Evolutionary conservation across 2,329 filamentous ascomycete genomes (phyloP), one percentile per base, ranked within the genome.

Genomic region (Hypocreales sp.): DNA sequence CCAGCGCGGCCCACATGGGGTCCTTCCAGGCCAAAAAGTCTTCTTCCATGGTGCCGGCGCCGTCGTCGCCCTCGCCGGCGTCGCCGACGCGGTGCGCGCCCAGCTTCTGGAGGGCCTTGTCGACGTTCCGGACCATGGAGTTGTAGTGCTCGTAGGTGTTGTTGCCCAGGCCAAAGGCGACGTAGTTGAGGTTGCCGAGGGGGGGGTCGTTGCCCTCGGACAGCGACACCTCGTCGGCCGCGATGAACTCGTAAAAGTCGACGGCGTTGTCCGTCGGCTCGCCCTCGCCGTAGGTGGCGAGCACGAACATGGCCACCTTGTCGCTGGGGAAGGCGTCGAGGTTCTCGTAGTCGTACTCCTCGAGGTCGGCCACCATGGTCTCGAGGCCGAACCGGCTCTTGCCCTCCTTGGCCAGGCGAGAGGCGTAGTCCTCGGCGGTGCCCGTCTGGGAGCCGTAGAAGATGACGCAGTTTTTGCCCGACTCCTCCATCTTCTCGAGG

Each of bases 101-200:
- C 13, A 92, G 65, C 45, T 80, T 87, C 46, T 73, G 65, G 32
- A 98, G 61, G 35, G 74, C 75, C 51, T 79, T 74, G 57, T 90
- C 74, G 31, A 95, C 77, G 37, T 87, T 81, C 51, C 87, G 83
- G 34, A 98, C 86, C 83, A 98, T 93, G 28, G 79, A 79, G 61
- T 98, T 98, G 67, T 94, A 98, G 64, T 98, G 90, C 51, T 98
- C 90, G 51, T 98, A 98, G 16, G 90, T 95, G 64, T 95, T 98
- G 66, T 98, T 98, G 40, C 90, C 90, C 21, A 98, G 73, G 46
- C 90, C 90, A 45, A 98, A 98, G 31, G 84, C 71, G 46, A 98
- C 84, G 48, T 86, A 98, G 53, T 86, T 87, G 48, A 98, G 69
- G 45, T 82, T 86, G 27, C 60, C 64, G 29, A 98, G 71, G 26